Conservation (phyloP, 176 grass and related monocot species). For the Rhipidocladum racemiflorum region DNA sequence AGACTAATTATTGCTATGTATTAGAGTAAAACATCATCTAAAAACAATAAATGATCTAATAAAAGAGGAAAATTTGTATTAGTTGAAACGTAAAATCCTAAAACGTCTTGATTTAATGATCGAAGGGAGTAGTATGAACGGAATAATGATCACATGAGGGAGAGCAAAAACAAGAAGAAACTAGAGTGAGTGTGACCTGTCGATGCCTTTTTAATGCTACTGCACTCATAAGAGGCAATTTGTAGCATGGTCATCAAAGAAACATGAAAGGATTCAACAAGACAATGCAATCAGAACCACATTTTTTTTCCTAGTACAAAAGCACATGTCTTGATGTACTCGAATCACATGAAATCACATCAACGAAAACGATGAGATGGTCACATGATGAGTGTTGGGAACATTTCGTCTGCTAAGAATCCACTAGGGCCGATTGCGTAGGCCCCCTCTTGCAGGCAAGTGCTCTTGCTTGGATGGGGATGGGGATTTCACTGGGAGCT, state of each 20-base stretch:
- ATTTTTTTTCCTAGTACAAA: neutral
- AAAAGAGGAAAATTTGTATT: too few relatives aligned
- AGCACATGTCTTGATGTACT: neutral
- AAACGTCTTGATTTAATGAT: too few relatives aligned
- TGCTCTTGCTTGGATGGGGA: neutral
- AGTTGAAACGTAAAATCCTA: too few relatives aligned
- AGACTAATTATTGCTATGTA: too few relatives aligned
- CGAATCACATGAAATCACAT: constrained; percentile 6
- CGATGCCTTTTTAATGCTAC: neutral
- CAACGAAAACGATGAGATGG: neutral
- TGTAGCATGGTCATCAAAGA: neutral
- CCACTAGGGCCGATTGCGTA: neutral
- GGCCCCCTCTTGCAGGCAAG: neutral
- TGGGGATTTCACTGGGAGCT: neutral
- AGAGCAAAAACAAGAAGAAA: neutral
- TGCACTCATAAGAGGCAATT: neutral
- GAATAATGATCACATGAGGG: neutral
- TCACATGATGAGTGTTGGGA: neutral
- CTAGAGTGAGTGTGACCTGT: neutral
- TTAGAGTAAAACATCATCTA: too few relatives aligned
- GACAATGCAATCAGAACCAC: neutral
- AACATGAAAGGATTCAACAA: neutral
- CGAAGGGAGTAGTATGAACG: neutral
- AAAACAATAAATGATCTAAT: too few relatives aligned
- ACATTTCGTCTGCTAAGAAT: neutral